Conservation (phyloP, 2,329 filamentous ascomycete species). For the Fusarium brevicatenulatum region DNA sequence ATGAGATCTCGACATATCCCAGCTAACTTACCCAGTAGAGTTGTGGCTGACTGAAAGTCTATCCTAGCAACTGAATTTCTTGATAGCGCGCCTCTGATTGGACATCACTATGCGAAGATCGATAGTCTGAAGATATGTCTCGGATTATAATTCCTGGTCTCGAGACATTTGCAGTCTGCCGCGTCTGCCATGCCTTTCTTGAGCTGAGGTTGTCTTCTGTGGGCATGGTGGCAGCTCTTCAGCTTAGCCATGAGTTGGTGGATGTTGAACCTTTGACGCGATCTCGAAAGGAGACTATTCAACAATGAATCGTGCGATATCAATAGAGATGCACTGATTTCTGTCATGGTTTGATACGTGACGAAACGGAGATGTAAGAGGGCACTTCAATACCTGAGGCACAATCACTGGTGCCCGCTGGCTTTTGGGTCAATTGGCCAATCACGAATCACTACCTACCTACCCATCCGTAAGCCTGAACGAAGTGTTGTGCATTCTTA, state of each 20-base stretch:
- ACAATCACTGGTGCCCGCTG: background rate
- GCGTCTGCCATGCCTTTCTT: background rate
- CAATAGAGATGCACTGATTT: background rate
- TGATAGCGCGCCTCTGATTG: conserved; percentile 5
- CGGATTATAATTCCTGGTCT: conserved; percentile 1
- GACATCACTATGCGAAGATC: background rate
- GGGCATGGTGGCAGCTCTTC: background rate
- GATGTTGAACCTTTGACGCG: background rate
- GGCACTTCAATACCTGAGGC: background rate
- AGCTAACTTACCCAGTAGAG: background rate
- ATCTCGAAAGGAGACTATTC: background rate
- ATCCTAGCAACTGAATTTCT: background rate
- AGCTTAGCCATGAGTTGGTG: background rate
- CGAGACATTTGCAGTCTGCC: background rate
- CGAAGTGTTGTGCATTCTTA: background rate
- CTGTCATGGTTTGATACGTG: background rate
- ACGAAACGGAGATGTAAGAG: background rate
- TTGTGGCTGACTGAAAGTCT: conserved; percentile 28
- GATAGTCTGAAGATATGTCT: background rate
- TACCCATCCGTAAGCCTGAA: too few species aligned
- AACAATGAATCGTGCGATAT: background rate
- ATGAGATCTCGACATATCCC: background rate
- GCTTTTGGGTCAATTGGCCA: background rate
- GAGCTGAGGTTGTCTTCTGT: background rate
- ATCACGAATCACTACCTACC: background rate